These are phyloP conservation scores for Ulmus americana DNA, from an alignment of 331 rosid genomes.

Conservation along the genomic window DNA sequence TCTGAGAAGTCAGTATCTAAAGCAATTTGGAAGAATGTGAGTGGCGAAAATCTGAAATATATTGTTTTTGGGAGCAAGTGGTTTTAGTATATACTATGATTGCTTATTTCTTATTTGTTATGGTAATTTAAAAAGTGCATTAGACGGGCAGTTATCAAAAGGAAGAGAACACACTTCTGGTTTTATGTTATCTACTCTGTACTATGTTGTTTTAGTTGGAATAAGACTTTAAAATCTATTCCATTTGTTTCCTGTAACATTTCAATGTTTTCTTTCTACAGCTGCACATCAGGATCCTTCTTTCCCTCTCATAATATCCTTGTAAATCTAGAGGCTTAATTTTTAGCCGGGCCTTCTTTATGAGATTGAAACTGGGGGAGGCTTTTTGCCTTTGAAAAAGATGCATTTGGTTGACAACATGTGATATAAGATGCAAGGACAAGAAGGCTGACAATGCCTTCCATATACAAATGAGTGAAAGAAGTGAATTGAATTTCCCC, in stretches of 20 bases:
- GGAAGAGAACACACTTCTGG: neutral
- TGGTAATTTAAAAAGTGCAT: neutral
- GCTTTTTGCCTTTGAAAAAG: neutral
- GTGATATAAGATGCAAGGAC: neutral
- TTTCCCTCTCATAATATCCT: neutral
- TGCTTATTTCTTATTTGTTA: no score
- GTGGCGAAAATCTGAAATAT: slow-evolving; percentile 2
- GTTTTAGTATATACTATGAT: neutral
- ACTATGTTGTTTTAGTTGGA: no score
- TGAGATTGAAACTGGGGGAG: slow-evolving; percentile 13
- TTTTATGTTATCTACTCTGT: neutral
- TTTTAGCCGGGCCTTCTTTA: neutral
- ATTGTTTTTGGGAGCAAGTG: neutral
- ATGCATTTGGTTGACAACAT: neutral
- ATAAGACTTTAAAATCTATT: no score
- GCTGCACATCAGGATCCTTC: neutral
- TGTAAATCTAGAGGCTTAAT: slow-evolving; percentile 1
- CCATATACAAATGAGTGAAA: slow-evolving; percentile 24
- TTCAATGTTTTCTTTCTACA: neutral
- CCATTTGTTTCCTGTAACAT: no score
- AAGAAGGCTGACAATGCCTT: slow-evolving; percentile 42
- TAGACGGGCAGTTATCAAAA: neutral
- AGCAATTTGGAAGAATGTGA: slow-evolving; percentile 5
- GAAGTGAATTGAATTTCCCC: slow-evolving; percentile 18
- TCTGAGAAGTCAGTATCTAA: slow-evolving; percentile 16